phyloP scores from a whole-genome alignment of 148 eudicot genomes.

The Rheum nobile region DNA sequence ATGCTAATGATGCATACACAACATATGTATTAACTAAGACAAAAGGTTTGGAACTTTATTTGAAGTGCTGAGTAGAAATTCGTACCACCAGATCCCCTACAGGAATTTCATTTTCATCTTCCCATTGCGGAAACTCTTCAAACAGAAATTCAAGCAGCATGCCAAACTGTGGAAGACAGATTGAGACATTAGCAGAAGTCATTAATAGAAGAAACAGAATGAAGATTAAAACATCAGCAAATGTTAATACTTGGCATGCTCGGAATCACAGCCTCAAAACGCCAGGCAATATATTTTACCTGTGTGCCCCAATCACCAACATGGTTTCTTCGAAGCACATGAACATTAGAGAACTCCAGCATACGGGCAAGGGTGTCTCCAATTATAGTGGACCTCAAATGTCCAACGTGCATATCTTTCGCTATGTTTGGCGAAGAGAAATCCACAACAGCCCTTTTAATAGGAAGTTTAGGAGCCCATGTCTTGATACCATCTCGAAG shows the following conservation, averaged over 20 bases:
- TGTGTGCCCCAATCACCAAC: slow-evolving; percentile 99
- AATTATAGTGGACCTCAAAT: slow-evolving; percentile 86
- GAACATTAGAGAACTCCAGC: slow-evolving; percentile 85
- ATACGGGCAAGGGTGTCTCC: slow-evolving; percentile 90
- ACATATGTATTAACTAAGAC: neutral
- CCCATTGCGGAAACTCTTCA: slow-evolving; percentile 69
- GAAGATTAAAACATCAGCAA: neutral
- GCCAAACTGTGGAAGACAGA: slow-evolving; percentile 63
- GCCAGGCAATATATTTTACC: slow-evolving; percentile 21
- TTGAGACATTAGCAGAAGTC: slow-evolving; percentile 4
- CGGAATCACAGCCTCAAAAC: neutral
- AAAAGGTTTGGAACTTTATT: neutral
- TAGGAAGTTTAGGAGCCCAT: slow-evolving; percentile 76
- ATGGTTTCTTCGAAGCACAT: slow-evolving; percentile 87
- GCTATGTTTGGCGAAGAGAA: slow-evolving; percentile 98
- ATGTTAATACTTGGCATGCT: neutral
- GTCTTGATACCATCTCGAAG: slow-evolving; percentile 60
- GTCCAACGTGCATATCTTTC: slow-evolving; percentile 99
- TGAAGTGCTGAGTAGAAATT: neutral
- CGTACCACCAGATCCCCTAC: slow-evolving; percentile 70
- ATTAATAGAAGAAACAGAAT: neutral
- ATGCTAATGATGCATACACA: neutral
- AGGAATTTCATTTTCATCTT: slow-evolving; percentile 57
- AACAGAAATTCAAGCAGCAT: slow-evolving; percentile 86
- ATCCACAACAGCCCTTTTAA: slow-evolving; percentile 76